These are phyloP conservation scores for Moesziomyces sp. DNA, from an alignment of 1,284 basidiomycete species.

Conservation along the genomic window DNA sequence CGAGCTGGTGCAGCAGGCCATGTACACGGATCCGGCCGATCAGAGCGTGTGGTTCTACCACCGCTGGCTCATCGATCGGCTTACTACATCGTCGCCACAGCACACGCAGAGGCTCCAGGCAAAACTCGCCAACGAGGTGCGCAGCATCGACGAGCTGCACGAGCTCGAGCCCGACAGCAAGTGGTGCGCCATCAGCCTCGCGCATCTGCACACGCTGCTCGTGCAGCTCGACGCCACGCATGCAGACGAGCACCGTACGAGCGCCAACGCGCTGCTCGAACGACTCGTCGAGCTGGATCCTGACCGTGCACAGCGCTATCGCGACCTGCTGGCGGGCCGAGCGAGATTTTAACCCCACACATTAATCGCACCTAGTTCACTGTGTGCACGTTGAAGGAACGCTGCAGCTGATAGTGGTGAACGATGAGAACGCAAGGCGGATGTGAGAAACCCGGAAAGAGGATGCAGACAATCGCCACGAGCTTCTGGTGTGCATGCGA, in stretches of 20 bases:
- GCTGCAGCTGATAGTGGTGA: too few species aligned
- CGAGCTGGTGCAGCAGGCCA: slow-evolving; percentile 88
- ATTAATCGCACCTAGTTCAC: background rate
- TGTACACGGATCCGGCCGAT: slow-evolving; percentile 96
- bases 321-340: slow-evolving; percentile 43
- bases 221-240: background rate
- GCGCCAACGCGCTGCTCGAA: slow-evolving; percentile 20
- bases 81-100: background rate
- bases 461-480: too few species aligned
- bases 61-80: slow-evolving; percentile 84
- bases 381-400: too few species aligned
- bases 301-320: slow-evolving; percentile 52
- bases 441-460: too few species aligned
- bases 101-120: background rate
- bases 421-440: too few species aligned
- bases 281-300: slow-evolving; percentile 51
- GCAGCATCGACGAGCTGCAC: slow-evolving; percentile 81
- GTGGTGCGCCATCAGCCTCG: slow-evolving; percentile 72
- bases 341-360: slow-evolving; percentile 19
- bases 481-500: too few species aligned
- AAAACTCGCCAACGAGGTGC: slow-evolving; percentile 76
- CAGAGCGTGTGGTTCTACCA: slow-evolving; percentile 99
- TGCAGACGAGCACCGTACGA: background rate
- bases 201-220: slow-evolving; percentile 43
- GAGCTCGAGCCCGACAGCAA: slow-evolving; percentile 91